phyloP scores from a whole-genome alignment of 2,329 filamentous ascomycete species.

The Fusarium gaditjirri region DNA sequence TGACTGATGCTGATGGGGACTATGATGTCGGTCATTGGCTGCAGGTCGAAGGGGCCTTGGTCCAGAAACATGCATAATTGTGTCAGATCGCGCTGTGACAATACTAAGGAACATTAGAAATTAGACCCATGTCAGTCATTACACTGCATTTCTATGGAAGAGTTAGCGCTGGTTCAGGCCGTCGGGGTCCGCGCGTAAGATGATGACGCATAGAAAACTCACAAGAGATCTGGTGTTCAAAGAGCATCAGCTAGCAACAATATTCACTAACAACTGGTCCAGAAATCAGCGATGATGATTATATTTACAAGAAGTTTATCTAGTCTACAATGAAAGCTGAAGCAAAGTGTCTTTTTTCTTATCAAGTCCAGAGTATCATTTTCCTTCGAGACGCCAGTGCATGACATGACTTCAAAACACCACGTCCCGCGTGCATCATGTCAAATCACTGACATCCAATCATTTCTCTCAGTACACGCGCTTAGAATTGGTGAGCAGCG shows the following conservation, averaged over 20 bases:
- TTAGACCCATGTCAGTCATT: not conserved
- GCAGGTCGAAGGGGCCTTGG: not conserved
- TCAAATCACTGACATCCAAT: not conserved
- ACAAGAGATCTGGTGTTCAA: not conserved
- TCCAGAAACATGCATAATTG: not conserved
- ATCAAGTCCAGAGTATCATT: not conserved
- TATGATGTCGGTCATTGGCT: not conserved
- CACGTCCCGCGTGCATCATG: conserved; percentile 21
- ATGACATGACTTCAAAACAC: conserved; percentile 7
- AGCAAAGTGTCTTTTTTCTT: not conserved
- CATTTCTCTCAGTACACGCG: not conserved
- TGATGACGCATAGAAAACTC: accelerated
- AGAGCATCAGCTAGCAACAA: not conserved
- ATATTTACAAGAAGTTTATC: conserved; percentile 5
- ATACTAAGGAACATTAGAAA: not conserved
- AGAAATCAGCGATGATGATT: not conserved
- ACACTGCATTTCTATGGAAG: not conserved
- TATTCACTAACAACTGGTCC: accelerated
- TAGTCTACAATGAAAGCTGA: conserved; percentile 1
- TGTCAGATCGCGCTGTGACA: not conserved
- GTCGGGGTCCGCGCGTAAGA: too few species aligned
- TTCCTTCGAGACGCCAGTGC: not conserved
- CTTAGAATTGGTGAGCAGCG: not conserved
- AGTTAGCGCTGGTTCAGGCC: too few species aligned
- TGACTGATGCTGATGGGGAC: not conserved